Base-by-base conservation (phyloP, 176 grass and related monocot genomes). In the Puccinellia tenuiflora region DNA sequence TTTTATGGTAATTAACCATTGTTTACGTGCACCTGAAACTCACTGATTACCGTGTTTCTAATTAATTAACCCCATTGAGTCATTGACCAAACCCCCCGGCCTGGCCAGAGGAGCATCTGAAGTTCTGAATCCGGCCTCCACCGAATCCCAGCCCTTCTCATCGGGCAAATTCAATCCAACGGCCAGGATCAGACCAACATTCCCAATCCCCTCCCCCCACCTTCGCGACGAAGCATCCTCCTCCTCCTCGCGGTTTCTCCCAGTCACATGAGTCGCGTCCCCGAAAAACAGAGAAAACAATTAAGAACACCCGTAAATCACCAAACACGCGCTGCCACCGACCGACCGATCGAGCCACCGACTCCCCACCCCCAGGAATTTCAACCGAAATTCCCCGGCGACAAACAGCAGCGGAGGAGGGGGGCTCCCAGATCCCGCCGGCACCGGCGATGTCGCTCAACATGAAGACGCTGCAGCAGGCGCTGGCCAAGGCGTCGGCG, bases 401-500 rank as follows among this genome's bases (percentile, higher is more conserved):
- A 53, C 9, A 16, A 16, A n/a, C 75, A 73, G 68, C 79, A 56
- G 30, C 74, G 65, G 51, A n/a, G 66, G 56, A n/a, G 66, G 22
- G 46, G 4, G 54, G 28, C 38, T 90, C 80, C 34, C 81, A 90
- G 88, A 90, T 90, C 88, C 83, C 80, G 76, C 60, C 80, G 84
- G 51, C 76, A 54, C 38, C 38, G 64, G 56, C 71, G 86, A 99
- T 99, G 97, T 87, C 97, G 81, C 88, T 99, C 55, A 99, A 99
- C 81, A 94, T 99, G 87, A 94, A 94, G 88, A 92, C 89, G 11
- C 34, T 96, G 25, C 96, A 93, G 43, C 97, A 99, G 85, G 97
- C 93, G 74, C 78, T 99, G 77, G 97, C 97, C 28, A 99, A 99
- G 88, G 90, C 97, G 61, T 92, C 93, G 67, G 97, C 97, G 63